Base-by-base conservation (phyloP, 352 stramenopile genomes). In the Phytophthora quininea region DNA sequence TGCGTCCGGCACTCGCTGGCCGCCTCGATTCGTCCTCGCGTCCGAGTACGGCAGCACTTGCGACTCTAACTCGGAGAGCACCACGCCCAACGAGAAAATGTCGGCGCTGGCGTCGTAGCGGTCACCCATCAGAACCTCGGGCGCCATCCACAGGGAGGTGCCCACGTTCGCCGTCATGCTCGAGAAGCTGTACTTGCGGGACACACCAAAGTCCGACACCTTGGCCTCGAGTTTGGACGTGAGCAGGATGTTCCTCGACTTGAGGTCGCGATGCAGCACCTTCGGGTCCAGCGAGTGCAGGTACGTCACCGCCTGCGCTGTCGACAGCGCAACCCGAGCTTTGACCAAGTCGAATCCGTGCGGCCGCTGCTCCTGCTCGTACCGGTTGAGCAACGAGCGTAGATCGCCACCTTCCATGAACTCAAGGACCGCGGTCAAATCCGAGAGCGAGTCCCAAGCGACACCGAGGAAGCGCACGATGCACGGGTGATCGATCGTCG, bases 381-480 rank as follows among this genome's bases (percentile, higher is more conserved):
- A 77, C 5, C 58, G 66, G 7, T 65, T 50, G 2, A 86, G 55
- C 33, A 82, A 47, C 15, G 54, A 56, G 10, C 66, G 58, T 6
- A 86, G 54, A 32, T 86, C 74, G 4, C 74, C 76, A 0, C 64
- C 62, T 38, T 58, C 62, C 79, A 88, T 84, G 66, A 83, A 79
- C 61, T 86, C 79, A 54, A 74, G 74, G 32, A 86, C 74, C 3
- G 57, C 70, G 2, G 58, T 72, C 14, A 84, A n/a, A 48, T 80
- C 74, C 8, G 54, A 65, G 3, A 76, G 56, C 24, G 73, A 70
- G 50, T 80, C 74, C 76, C 79, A 86, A 51, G 77, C 72, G 9
- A 83, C 71, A 15, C 69, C 80, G 15, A 90, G 46, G 49, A 89
- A 90, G 3, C 55, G 69, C 2, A 90, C 77, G 32, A 92, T 84